These are phyloP conservation scores for Rhododendron ovatum DNA, from an alignment of 148 eudicot species.

Conservation along the genomic window DNA sequence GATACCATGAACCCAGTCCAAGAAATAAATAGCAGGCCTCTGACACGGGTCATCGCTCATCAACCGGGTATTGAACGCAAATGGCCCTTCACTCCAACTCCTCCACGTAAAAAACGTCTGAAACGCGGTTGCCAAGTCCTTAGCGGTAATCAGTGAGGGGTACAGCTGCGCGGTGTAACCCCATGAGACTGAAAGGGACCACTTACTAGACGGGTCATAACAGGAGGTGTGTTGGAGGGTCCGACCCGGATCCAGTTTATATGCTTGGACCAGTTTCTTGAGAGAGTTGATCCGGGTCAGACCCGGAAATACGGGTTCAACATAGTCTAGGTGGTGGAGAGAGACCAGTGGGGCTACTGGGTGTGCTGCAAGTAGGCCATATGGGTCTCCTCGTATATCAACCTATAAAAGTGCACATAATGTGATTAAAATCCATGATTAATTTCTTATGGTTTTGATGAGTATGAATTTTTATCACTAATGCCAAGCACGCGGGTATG, in stretches of 20 bases:
- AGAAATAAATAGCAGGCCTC: conserved; percentile 27
- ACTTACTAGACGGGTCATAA: conserved; percentile 21
- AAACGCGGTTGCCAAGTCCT: conserved; percentile 29
- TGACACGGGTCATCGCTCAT: conserved; percentile 33
- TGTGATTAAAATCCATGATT: background rate
- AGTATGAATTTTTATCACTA: too few relatives aligned
- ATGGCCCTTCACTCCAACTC: conserved; percentile 25
- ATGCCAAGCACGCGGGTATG: too few relatives aligned
- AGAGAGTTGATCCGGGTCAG: conserved; percentile 20
- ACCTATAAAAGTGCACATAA: conserved; percentile 14
- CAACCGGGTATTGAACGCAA: conserved; percentile 34
- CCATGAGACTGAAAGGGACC: conserved; percentile 48
- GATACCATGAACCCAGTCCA: conserved; percentile 16
- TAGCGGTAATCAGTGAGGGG: conserved; percentile 22
- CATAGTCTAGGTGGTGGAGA: conserved; percentile 41
- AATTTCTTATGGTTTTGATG: background rate
- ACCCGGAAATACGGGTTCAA: conserved; percentile 33
- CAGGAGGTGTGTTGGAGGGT: conserved; percentile 34
- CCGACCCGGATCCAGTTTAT: conserved; percentile 31
- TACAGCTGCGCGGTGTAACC: conserved; percentile 40
- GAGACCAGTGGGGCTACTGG: conserved; percentile 47
- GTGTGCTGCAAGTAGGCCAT: conserved; percentile 43
- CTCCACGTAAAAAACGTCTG: conserved; percentile 38
- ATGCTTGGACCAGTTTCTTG: conserved; percentile 25
- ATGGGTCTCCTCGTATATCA: conserved; percentile 35